phyloP scores from a whole-genome alignment of 164 flowering plant genomes.

The Taxillus chinensis region DNA sequence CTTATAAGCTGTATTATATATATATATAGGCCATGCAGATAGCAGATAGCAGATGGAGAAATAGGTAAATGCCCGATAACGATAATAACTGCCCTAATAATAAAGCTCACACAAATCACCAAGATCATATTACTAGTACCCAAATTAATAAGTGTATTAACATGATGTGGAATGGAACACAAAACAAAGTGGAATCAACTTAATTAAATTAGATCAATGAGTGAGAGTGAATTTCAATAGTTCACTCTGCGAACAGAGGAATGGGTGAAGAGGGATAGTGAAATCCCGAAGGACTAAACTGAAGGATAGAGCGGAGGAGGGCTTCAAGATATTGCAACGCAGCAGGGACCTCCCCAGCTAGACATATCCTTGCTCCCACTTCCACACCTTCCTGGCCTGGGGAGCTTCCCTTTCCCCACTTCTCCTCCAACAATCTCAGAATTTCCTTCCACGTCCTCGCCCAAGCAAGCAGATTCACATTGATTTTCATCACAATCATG shows the following conservation, averaged over 20 bases:
- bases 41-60: background rate
- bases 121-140: too few species aligned
- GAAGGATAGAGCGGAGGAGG: background rate
- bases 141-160: too few species aligned
- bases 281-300: too few species aligned
- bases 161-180: too few species aligned
- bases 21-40: background rate
- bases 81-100: constrained; percentile 22
- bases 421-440: constrained; percentile 12
- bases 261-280: too few species aligned
- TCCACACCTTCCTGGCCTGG: constrained; percentile 25
- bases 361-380: constrained; percentile 10
- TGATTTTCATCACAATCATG: constrained; percentile 7
- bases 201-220: too few species aligned
- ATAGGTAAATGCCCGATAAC: constrained; percentile 12
- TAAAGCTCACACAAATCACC: too few species aligned
- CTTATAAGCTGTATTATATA: too few species aligned
- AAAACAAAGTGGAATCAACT: too few species aligned
- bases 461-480: constrained; percentile 3
- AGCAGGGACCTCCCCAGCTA: constrained; percentile 24
- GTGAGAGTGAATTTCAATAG: too few species aligned
- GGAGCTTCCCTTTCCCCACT: constrained; percentile 14
- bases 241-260: too few species aligned
- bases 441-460: constrained; percentile 13
- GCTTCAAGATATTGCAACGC: constrained; percentile 31